Evolutionary conservation across 73 alveolate genomes (phyloP), one percentile per base, ranked within the genome.

Genomic region (Urostyla sp.): DNA sequence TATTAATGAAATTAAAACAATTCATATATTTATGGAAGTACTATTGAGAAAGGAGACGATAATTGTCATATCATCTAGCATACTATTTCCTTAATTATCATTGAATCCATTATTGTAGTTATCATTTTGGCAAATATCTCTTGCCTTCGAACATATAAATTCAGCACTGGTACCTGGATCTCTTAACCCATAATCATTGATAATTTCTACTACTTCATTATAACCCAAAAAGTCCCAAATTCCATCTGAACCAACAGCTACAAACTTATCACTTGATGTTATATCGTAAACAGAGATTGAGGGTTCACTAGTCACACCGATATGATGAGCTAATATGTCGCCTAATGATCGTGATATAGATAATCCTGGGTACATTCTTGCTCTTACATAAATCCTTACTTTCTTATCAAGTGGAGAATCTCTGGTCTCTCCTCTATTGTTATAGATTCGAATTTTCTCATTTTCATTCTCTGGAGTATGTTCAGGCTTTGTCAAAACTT

Each of bases 321-420:
- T 90, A 0, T 79, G 85, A 80, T 90, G 96, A 4, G 96, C 94
- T 0, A 90, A 61, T 10, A 87, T 78, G 48, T 90, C 96, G 0
- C 96, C 96, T 11, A 90, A 44, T 16, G 91, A 61, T 32, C 96
- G 53, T 11, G 90, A 75, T 10, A 86, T 85, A 49, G 83, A 78
- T 15, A 90, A 72, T n/a, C 90, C 92, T 13, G 96, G 96, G 48
- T 85, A 90, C 83, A 86, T 82, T 44, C 96, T 54, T 8, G 91
- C 96, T 73, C 96, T 72, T 31, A 91, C 86, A 36, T 59, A 91
- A 23, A 91, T 89, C 46, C 94, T n/a, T 15, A 67, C 16, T 43
- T 85, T 49, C 37, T 76, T 60, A 28, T 85, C 93, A 2, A 83
- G 58, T 1, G 72, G 51, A 13, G 79, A 30, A 45, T 72, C 37